These are phyloP conservation scores for Fomes fomentarius DNA, from an alignment of 1,284 basidiomycete genomes.

Conservation along the genomic window DNA sequence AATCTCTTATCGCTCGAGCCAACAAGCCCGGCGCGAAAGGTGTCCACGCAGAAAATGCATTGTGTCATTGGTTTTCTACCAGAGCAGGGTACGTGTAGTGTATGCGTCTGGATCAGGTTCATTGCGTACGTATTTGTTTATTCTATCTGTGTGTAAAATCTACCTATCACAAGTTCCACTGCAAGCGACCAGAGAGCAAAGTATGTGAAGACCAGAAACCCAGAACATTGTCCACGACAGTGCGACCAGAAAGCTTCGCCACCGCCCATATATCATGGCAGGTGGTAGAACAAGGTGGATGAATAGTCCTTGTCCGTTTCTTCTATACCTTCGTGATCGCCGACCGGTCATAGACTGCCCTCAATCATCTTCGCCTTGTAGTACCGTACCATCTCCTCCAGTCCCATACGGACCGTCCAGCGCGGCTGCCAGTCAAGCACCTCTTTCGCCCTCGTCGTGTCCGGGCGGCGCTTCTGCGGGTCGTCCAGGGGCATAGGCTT, in stretches of 20 bases:
- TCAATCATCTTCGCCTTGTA: slow-evolving; percentile 88
- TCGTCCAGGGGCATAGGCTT: slow-evolving; percentile 92
- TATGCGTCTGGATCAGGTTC: not conserved
- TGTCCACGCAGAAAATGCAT: too few species aligned
- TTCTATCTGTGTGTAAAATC: not conserved
- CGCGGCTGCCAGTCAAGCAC: slow-evolving; percentile 91
- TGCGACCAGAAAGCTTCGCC: slow-evolving; percentile 1
- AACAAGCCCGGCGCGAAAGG: too few species aligned
- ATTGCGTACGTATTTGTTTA: not conserved
- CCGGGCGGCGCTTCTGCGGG: slow-evolving; percentile 91
- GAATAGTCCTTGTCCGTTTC: not conserved
- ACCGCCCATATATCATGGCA: not conserved
- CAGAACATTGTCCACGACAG: slow-evolving; percentile 9
- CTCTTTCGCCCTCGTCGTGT: slow-evolving; percentile 89
- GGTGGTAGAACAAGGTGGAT: not conserved
- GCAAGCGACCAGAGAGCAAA: slow-evolving; percentile 8
- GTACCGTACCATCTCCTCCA: slow-evolving; percentile 92
- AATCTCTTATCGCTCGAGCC: too few species aligned
- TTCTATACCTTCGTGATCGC: too few species aligned
- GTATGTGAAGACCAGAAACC: not conserved
- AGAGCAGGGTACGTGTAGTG: too few species aligned
- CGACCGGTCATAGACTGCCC: slow-evolving; percentile 61
- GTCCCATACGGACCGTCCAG: slow-evolving; percentile 89
- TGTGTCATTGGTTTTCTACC: too few species aligned
- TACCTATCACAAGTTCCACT: not conserved